These are phyloP conservation scores for Penicillium corylophilum DNA, from an alignment of 2,329 filamentous ascomycete genomes.

Conservation along the genomic window DNA sequence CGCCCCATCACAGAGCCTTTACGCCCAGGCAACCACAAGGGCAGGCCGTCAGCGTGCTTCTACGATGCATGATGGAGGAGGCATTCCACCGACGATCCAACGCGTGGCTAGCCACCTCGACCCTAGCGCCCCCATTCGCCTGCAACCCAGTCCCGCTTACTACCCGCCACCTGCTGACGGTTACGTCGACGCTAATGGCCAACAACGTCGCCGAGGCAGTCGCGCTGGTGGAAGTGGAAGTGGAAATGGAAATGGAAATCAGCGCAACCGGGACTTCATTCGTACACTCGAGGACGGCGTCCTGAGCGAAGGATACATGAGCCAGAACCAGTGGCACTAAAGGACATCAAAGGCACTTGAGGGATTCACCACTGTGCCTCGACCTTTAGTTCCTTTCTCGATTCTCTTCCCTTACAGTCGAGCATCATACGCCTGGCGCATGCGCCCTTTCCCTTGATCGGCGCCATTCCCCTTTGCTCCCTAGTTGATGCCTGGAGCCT, in stretches of 20 bases:
- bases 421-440: conserved; percentile 9
- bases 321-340: conserved; percentile 71
- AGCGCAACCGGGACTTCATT: conserved; percentile 79
- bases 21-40: conserved; percentile 72
- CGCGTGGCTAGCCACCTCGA: conserved; percentile 94
- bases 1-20: conserved; percentile 68
- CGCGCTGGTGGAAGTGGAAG: conserved; percentile 55
- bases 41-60: conserved; percentile 84
- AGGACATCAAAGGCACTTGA: neutral
- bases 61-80: conserved; percentile 93
- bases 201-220: conserved; percentile 72
- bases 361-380: conserved; percentile 1
- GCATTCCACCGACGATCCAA: conserved; percentile 89
- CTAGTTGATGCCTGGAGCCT: conserved; percentile 15
- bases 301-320: conserved; percentile 86
- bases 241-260: conserved; percentile 33
- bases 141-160: conserved; percentile 95
- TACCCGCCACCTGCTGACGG: conserved; percentile 91
- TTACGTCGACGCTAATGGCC: conserved; percentile 65
- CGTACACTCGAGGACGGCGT: conserved; percentile 92
- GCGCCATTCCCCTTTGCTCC: conserved; percentile 10
- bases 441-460: conserved; percentile 10
- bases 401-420: conserved; percentile 6
- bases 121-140: conserved; percentile 85
- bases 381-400: neutral